Evolutionary conservation across 2,329 filamentous ascomycete species (phyloP), one percentile per base, ranked within the genome.

Genomic region (Beauveria scarabaeidicola): DNA sequence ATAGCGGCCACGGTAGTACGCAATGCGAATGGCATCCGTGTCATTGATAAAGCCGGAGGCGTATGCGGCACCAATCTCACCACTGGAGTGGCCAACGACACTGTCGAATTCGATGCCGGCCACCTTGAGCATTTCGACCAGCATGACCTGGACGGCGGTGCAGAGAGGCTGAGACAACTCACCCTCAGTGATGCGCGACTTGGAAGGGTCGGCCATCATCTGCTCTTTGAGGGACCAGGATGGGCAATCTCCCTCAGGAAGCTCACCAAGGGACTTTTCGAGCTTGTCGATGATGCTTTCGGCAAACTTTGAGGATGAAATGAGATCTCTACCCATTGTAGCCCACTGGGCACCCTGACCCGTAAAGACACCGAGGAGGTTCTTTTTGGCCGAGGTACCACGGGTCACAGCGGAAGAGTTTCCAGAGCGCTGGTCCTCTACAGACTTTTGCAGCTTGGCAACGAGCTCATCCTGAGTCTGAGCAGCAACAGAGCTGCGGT

Each of bases 51-150:
- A 68, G 0, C 78, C 78, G 0, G 77, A 74, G 0, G 78, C 77
- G 62, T 80, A 82, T 0, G 77, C 79, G 0, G 78, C 78, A 0
- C 67, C 77, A 17, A 81, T 80, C 62, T 81, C 79, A 2, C 79
- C 79, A 0, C 75, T 77, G 0, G 77, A 80, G 63, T 81, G 79
- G 2, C 79, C 78, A 3, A 79, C 70, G 0, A 77, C 75, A 1
- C 69, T 70, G 2, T 61, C 41, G 6, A 75, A 70, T 0, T 55
- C 48, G 19, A 79, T 58, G 3, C 71, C 71, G 5, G 71, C 72
- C 0, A 65, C 61, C 0, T 59, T 41, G 0, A 72, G 62, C 1
- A 69, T 58, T 8, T 71, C 66, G 7, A 72, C 65, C 1, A 72
- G 57, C 2, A 66, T 61, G 3, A 70, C 61, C 55, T 72, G 66